phyloP scores from a whole-genome alignment of 192 early-diverging fungal genomes.

The Blastocladiella britannica region DNA sequence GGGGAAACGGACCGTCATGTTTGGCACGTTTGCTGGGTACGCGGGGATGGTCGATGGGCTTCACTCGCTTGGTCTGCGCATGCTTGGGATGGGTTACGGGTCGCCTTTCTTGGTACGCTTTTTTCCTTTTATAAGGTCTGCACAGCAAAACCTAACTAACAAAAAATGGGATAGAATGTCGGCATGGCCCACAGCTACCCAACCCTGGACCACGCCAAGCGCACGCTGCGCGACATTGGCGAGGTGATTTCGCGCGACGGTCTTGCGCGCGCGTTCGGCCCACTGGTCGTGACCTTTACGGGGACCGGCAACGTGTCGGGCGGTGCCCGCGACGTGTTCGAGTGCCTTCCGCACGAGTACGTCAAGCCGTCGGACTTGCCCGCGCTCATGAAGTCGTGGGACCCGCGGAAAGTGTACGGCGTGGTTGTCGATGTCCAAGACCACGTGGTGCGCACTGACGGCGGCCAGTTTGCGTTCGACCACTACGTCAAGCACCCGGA shows the following conservation, averaged over 20 bases:
- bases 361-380: slow-evolving; percentile 46
- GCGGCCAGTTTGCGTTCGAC: slow-evolving; percentile 27
- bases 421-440: slow-evolving; percentile 57
- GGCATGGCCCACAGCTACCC: slow-evolving; percentile 56
- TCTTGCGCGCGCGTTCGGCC: slow-evolving; percentile 66
- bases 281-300: slow-evolving; percentile 75
- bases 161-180: slow-evolving; percentile 21
- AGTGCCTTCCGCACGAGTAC: slow-evolving; percentile 77
- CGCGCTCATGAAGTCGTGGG: slow-evolving; percentile 35
- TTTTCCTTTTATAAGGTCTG: background rate
- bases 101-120: slow-evolving; percentile 69
- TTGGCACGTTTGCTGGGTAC: slow-evolving; percentile 84
- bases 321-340: slow-evolving; percentile 79
- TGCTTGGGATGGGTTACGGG: slow-evolving; percentile 77
- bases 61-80: slow-evolving; percentile 74
- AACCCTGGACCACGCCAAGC: slow-evolving; percentile 33
- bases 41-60: slow-evolving; percentile 85
- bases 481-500: slow-evolving; percentile 66
- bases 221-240: slow-evolving; percentile 39
- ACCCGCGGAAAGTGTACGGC: slow-evolving; percentile 47
- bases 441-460: slow-evolving; percentile 59
- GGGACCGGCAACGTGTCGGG: slow-evolving; percentile 78
- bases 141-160: slow-evolving; percentile 12
- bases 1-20: slow-evolving; percentile 62
- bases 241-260: slow-evolving; percentile 71